Evolutionary conservation across 495 filamentous ascomycete genomes (phyloP), one percentile per base, ranked within the genome.

Genomic region (Penicillium turbatum): DNA sequence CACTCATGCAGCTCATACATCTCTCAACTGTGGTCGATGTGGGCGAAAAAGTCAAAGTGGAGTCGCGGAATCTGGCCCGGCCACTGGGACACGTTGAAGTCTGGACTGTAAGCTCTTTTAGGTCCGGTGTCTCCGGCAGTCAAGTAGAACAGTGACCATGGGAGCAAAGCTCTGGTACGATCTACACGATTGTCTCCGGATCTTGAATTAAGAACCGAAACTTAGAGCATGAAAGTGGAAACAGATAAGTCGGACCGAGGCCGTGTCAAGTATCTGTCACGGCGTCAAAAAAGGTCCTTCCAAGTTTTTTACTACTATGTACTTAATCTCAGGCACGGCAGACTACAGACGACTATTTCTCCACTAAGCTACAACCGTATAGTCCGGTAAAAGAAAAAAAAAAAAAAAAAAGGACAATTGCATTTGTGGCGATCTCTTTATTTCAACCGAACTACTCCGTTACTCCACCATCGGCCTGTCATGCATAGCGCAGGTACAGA

Each of bases 1-100:
- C 52, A 49, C 56, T 45, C 9, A 51, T 62, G 56, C 48, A 59
- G 13, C 59, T 53, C 52, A 59, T 59, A 24, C 21, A 30, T 54
- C 36, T n/a, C 12, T 46, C 26, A 42, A 46, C 17, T 9, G 13
- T 27, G 6, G 19, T n/a, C 9, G 15, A 13, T 13, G 32, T 12
- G 12, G 6, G 7, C 1, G 13, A 16, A 27, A 17, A 29, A 27
- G 27, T 24, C 21, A 26, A 12, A 29, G 49, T 47, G 53, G 49
- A 43, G 32, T 26, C 29, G 10, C 30, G 46, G 32, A 36, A 15
- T 1, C 38, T 37, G 34, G 29, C 32, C 57, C 54, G 50, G 37
- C 53, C 42, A 54, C 31, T 51, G 30, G 47, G 45, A 7, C 0
- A 9, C 26, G 13, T 21, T 39, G 29, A 17, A 35, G 19, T 34